phyloP scores from a whole-genome alignment of 176 grass and related monocot genomes.

The Cenchrus purpureus region DNA sequence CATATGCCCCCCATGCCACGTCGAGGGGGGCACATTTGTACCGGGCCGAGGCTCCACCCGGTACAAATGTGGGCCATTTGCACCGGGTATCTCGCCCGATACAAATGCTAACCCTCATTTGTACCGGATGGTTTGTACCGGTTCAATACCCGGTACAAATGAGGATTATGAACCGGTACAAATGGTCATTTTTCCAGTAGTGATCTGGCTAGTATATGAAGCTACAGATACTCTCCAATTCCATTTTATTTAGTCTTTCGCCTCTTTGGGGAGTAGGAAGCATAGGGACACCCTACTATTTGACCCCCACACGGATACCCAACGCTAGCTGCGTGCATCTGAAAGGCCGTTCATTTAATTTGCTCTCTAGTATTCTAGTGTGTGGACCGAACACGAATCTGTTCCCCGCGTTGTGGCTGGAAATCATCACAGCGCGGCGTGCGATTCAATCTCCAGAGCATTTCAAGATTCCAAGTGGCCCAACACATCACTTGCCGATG shows the following conservation, averaged over 20 bases:
- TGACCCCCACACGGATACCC: not conserved
- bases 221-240: not conserved
- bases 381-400: not conserved
- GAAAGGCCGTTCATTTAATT: not conserved
- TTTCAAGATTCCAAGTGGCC: not conserved
- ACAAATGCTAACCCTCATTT: too few relatives aligned
- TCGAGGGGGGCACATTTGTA: too few relatives aligned
- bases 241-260: not conserved
- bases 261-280: too few relatives aligned
- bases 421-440: not conserved
- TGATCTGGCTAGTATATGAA: not conserved
- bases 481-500: not conserved
- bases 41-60: too few relatives aligned
- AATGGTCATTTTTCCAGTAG: too few relatives aligned
- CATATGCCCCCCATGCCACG: too few relatives aligned
- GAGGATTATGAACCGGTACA: too few relatives aligned
- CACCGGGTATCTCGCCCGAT: too few relatives aligned
- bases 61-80: too few relatives aligned
- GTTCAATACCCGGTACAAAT: too few relatives aligned
- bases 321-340: not conserved
- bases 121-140: too few relatives aligned
- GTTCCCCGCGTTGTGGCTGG: not conserved
- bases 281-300: not conserved
- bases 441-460: not conserved
- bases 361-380: not conserved